These are phyloP conservation scores for Rubia peregrina DNA, from an alignment of 305 asterid species.

Conservation along the genomic window DNA sequence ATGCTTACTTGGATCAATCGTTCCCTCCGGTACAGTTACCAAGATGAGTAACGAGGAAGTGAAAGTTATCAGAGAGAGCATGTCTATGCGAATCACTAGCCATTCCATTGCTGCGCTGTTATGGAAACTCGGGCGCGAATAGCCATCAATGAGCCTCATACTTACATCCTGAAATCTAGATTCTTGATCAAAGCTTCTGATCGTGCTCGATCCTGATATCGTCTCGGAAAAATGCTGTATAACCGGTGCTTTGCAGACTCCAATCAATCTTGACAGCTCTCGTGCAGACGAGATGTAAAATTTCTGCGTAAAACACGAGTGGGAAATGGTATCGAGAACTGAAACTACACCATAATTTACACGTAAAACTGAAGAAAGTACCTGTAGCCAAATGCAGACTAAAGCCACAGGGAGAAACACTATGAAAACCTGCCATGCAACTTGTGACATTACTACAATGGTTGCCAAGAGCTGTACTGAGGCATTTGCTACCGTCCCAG, in stretches of 20 bases:
- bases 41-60: constrained; percentile 52
- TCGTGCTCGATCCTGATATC: constrained; percentile 72
- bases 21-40: constrained; percentile 62
- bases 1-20: constrained; percentile 66
- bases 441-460: constrained; percentile 73
- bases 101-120: constrained; percentile 73
- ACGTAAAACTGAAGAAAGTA: constrained; percentile 11
- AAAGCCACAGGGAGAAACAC: constrained; percentile 37
- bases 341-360: neutral
- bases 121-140: constrained; percentile 71
- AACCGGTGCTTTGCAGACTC: constrained; percentile 79
- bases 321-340: neutral
- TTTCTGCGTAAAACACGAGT: constrained; percentile 32
- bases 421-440: constrained; percentile 62
- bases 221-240: constrained; percentile 89
- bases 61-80: constrained; percentile 60
- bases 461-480: constrained; percentile 61
- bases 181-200: constrained; percentile 71
- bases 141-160: constrained; percentile 69
- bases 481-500: constrained; percentile 44
- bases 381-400: constrained; percentile 70
- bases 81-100: constrained; percentile 70
- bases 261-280: constrained; percentile 65
- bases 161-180: constrained; percentile 50
- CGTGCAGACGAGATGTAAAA: constrained; percentile 79